Conservation (phyloP, 2,329 filamentous ascomycete genomes). For the Raffaelea albimanens region DNA sequence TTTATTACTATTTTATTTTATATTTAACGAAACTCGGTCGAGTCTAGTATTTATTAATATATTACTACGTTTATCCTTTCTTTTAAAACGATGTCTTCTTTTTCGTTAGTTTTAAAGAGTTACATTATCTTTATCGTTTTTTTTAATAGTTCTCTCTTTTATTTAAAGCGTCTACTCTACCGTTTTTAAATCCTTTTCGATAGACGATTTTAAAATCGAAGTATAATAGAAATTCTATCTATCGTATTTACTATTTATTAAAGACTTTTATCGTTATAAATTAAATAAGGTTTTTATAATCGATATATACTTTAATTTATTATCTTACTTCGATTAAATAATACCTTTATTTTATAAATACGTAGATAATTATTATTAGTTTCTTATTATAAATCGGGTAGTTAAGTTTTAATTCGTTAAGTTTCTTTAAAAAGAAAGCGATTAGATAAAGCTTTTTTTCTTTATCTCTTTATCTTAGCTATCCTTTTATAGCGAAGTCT, state of each 20-base stretch:
- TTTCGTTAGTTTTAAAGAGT: too few species aligned
- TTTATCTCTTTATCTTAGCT: conserved; percentile 12
- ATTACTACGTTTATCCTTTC: too few species aligned
- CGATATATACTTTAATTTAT: neutral
- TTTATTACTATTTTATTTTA: neutral
- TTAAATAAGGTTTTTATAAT: neutral
- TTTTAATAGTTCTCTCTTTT: too few species aligned
- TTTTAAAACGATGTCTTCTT: too few species aligned
- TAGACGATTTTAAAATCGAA: neutral
- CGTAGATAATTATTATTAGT: conserved; percentile 15
- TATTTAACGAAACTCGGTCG: too few species aligned
- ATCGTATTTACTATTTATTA: neutral
- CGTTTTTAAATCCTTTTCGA: neutral
- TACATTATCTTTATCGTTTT: too few species aligned
- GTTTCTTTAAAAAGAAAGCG: conserved; percentile 11
- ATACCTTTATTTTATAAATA: conserved; percentile 18
- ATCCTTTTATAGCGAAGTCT: conserved; percentile 9
- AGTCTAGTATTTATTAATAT: neutral
- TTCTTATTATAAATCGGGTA: conserved; percentile 19
- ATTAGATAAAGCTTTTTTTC: conserved; percentile 6
- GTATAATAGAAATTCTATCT: neutral
- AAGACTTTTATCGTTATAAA: neutral
- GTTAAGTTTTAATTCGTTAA: conserved; percentile 14
- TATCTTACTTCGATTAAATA: conserved; percentile 11
- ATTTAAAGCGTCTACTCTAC: too few species aligned